These are phyloP conservation scores for Rhamnella rubrinervis DNA, from an alignment of 331 rosid genomes.

Conservation along the genomic window DNA sequence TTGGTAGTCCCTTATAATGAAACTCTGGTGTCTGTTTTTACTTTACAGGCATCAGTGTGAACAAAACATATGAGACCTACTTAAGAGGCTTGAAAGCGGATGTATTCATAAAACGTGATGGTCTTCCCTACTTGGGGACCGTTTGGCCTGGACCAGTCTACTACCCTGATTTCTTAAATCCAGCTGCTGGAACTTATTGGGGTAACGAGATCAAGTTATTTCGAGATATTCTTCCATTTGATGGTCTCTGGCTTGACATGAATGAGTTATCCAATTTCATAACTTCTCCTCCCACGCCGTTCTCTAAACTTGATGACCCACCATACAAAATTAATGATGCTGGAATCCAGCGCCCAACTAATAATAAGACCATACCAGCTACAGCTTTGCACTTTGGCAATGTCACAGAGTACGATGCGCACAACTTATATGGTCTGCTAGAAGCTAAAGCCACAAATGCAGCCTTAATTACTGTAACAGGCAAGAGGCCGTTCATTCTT, in stretches of 20 bases:
- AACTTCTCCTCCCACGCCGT: constrained; percentile 48
- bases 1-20: background rate
- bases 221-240: constrained; percentile 50
- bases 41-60: constrained; percentile 57
- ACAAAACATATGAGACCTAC: constrained; percentile 55
- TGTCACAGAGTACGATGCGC: constrained; percentile 66
- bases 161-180: constrained; percentile 74
- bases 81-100: constrained; percentile 61
- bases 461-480: constrained; percentile 50
- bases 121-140: constrained; percentile 57
- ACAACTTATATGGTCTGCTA: constrained; percentile 66
- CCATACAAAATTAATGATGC: constrained; percentile 66
- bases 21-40: background rate
- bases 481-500: constrained; percentile 80
- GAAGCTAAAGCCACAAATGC: constrained; percentile 62
- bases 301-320: constrained; percentile 70
- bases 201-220: constrained; percentile 63
- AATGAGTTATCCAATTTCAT: constrained; percentile 68
- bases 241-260: constrained; percentile 92
- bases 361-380: constrained; percentile 51
- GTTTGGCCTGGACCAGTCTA: constrained; percentile 86
- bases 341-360: constrained; percentile 40
- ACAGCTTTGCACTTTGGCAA: constrained; percentile 62
- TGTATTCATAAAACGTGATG: constrained; percentile 58
- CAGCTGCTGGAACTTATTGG: constrained; percentile 50